Conservation (phyloP, 2,329 filamentous ascomycete genomes). For the Diaporthe citriasiana region DNA sequence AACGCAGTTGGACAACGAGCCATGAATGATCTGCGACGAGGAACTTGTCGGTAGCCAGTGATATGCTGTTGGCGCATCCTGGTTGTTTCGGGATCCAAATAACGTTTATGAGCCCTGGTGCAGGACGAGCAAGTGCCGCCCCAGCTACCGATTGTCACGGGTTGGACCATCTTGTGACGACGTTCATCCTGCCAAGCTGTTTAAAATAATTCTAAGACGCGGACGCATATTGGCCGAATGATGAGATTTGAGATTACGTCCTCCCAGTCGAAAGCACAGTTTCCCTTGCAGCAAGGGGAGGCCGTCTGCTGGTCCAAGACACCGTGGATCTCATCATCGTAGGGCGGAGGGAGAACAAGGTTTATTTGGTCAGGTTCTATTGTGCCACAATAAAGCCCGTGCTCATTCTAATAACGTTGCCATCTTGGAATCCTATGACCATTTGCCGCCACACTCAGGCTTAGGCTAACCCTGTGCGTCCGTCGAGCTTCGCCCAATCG, state of each 20-base stretch:
- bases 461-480: background rate
- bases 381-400: background rate
- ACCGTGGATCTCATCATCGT: background rate
- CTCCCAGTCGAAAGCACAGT: too few relatives aligned
- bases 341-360: background rate
- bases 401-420: background rate
- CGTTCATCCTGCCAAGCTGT: constrained; percentile 28
- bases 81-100: constrained; percentile 10
- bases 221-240: constrained; percentile 29
- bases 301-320: background rate
- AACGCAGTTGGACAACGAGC: background rate
- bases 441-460: background rate
- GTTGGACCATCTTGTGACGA: constrained; percentile 19
- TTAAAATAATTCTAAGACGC: constrained; percentile 21
- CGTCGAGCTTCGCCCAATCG: background rate
- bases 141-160: background rate
- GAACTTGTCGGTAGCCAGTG: background rate
- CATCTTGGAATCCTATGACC: background rate
- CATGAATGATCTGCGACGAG: background rate
- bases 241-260: constrained; percentile 5
- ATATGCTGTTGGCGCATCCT: background rate
- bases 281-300: background rate
- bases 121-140: too few relatives aligned
- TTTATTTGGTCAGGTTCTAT: background rate
- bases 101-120: background rate